phyloP scores from a whole-genome alignment of 805 yeast genomes.

The Metschnikowia lunata region DNA sequence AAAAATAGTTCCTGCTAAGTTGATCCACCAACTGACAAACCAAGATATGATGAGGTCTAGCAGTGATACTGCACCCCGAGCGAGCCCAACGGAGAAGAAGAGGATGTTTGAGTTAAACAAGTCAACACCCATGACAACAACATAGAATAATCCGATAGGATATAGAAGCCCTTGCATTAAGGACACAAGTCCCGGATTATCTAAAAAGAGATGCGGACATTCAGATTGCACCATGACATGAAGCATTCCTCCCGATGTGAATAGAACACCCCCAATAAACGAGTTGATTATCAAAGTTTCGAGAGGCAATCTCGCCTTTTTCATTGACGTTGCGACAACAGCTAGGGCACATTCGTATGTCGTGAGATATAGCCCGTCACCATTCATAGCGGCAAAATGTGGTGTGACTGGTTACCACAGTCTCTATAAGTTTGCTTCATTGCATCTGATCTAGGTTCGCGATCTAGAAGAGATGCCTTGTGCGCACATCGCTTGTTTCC shows the following conservation, averaged over 20 bases:
- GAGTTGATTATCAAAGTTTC: conserved; percentile 62
- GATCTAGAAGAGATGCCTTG: no score
- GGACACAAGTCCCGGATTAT: conserved; percentile 50
- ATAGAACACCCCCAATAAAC: conserved; percentile 63
- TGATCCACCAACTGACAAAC: conserved; percentile 63
- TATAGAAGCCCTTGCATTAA: conserved; percentile 58
- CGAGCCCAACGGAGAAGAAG: conserved; percentile 63
- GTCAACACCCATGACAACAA: conserved; percentile 71
- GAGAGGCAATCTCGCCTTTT: conserved; percentile 63
- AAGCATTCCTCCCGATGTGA: conserved; percentile 71
- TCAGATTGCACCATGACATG: conserved; percentile 52
- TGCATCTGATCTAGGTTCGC: no score
- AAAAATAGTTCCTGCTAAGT: conserved; percentile 60
- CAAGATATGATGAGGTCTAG: conserved; percentile 62
- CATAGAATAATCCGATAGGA: conserved; percentile 72
- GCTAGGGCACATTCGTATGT: conserved; percentile 83
- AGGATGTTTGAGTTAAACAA: conserved; percentile 70
- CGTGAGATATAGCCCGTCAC: conserved; percentile 48
- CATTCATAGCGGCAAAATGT: conserved; percentile 8
- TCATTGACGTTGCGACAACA: conserved; percentile 81
- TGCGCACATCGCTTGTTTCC: no score
- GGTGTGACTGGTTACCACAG: not conserved
- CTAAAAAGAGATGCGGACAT: conserved; percentile 37
- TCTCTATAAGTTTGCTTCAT: no score
- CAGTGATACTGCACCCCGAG: conserved; percentile 65